Evolutionary conservation across 192 early-diverging fungal species (phyloP), one percentile per base, ranked within the genome.

Genomic region (Gigaspora rosea): DNA sequence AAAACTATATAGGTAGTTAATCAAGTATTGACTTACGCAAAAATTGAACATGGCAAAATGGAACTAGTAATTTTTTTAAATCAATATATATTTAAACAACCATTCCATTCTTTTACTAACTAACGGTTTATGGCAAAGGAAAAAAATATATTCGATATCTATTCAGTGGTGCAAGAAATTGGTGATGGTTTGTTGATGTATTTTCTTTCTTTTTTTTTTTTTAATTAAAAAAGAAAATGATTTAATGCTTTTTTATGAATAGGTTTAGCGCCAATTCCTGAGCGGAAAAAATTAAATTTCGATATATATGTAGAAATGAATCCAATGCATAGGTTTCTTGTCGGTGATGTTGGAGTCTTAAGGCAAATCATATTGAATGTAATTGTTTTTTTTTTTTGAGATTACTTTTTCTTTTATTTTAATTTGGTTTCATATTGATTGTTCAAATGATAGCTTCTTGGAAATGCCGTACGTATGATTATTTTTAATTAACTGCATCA

Each of bases 341-440:
- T 46, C 9, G 64, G 64, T 3, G 64, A 66, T n/a, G 64, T 66
- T 66, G 64, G 64, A 5, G 64, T 66, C 18, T 66, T 66, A 11
- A 13, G 64, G n/a, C 64, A 41, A 46, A 66, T 66, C 46, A 66
- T 66, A 41, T 66, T 66, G n/a, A 66, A 66, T 46, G 64, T 66
- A 66, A 47, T 62, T 22, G 12, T 62, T 12, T n/a, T 56, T 4
- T 54, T 18, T 56, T 56, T 56, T 56, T 18, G 12, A 18, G 13
- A 18, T 15, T 56, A 56, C 52, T 56, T 16, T 54, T 12, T 12
- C 18, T 16, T 54, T 27, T 27, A 27, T 27, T 27, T 27, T 27
- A 27, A 27, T 27, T 27, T 27, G 27, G 35, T n/a, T 66, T 5
- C 41, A 66, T 8, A n/a, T 48, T 66, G 8, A 62, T 18, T 65